A percentile compares a stretch with the other conserved stretches of the same genome.
These are phyloP conservation scores for Diversispora eburnea DNA, from an alignment of 192 early-diverging fungal genomes.

Conservation along the genomic window DNA sequence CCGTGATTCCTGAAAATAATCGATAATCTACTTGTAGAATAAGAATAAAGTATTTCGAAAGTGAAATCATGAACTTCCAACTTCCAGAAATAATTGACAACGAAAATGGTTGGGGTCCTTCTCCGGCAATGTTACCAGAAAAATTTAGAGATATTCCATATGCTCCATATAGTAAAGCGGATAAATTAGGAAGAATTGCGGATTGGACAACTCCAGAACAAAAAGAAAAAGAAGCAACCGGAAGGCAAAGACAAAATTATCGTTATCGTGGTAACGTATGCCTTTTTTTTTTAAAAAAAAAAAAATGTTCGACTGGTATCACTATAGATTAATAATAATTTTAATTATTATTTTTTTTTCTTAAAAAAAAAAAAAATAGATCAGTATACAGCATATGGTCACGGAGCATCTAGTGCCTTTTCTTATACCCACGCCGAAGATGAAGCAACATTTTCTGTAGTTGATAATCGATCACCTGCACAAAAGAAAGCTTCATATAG, in stretches of 20 bases:
- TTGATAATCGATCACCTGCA: conserved; percentile 68
- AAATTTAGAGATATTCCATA: conserved; percentile 84
- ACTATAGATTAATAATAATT: not conserved
- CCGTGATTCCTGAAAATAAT: no score
- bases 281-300: not conserved
- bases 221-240: conserved; percentile 56
- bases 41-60: no score
- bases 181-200: conserved; percentile 91
- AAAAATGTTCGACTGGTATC: not conserved
- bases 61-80: conserved; percentile 45
- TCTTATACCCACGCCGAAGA: conserved; percentile 86
- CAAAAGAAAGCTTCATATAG: conserved; percentile 60
- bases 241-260: conserved; percentile 40
- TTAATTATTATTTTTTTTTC: not conserved
- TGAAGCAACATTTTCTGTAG: conserved; percentile 94
- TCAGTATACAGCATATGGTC: conserved; percentile 79
- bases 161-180: conserved; percentile 90
- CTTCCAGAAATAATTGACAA: conserved; percentile 81
- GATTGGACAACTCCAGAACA: conserved; percentile 83
- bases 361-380: conserved; percentile 30
- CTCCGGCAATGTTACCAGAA: conserved; percentile 56
- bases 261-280: conserved; percentile 37
- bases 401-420: conserved; percentile 78
- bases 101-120: conserved; percentile 86
- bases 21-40: no score